Evolutionary conservation across 2,329 filamentous ascomycete species (phyloP).

Genomic region (Bipolaris zeicola): DNA sequence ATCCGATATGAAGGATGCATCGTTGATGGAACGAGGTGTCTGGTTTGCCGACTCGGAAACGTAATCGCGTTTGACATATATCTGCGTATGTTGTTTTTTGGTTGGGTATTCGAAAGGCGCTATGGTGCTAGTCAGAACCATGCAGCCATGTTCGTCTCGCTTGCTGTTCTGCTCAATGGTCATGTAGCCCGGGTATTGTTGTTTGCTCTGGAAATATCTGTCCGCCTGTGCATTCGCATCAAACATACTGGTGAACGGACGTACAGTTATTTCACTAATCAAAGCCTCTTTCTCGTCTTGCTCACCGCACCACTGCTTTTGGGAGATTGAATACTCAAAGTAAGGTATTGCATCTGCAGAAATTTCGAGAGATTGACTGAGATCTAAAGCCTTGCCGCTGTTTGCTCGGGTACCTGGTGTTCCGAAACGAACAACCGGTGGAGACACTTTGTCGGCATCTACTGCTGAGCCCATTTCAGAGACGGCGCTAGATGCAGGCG

Average conservation of each 20-base stretch:
- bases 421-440: not conserved
- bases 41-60: conserved; percentile 19
- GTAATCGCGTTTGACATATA: conserved; percentile 26
- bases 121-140: conserved; percentile 10
- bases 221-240: conserved; percentile 27
- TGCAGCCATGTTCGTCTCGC: conserved; percentile 20
- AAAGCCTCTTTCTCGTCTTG: conserved; percentile 2
- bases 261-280: conserved; percentile 10
- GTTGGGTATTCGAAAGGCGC: conserved; percentile 15
- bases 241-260: conserved; percentile 16
- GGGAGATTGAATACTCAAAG: conserved; percentile 32
- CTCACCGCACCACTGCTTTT: conserved; percentile 20
- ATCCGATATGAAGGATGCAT: conserved; percentile 22
- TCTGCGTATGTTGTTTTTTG: conserved; percentile 15
- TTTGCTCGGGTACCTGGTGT: not conserved
- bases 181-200: conserved; percentile 9
- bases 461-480: not conserved
- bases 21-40: not conserved
- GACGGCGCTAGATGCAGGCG: not conserved
- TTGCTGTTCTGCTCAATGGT: conserved; percentile 9
- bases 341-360: conserved; percentile 22
- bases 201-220: conserved; percentile 7
- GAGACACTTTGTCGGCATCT: not conserved
- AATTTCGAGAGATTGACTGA: not conserved
- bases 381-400: not conserved